phyloP scores from a whole-genome alignment of 1,284 basidiomycete species.

The Cystobasidium sp. region DNA sequence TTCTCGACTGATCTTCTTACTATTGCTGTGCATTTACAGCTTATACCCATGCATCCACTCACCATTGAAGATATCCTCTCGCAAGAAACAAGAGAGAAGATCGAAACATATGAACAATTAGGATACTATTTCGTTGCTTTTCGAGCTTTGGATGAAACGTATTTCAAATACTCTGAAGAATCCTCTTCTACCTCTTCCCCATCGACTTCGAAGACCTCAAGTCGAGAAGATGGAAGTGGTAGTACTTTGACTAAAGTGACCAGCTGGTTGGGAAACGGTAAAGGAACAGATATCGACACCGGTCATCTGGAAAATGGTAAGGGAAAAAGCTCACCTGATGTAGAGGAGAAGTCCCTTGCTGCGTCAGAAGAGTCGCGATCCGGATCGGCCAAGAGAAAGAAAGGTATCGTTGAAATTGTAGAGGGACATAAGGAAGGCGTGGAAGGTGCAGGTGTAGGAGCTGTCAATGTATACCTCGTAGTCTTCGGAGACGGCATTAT shows the following conservation, averaged over 20 bases:
- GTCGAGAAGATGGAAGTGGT: conserved; percentile 5
- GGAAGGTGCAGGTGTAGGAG: conserved; percentile 69
- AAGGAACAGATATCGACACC: background rate
- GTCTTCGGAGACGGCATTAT: conserved; percentile 90
- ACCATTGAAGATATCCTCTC: conserved; percentile 96
- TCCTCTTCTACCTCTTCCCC: conserved; percentile 26
- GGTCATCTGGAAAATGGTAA: background rate
- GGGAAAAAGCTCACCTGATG: conserved; percentile 4
- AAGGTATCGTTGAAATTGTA: conserved; percentile 63
- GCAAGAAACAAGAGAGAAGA: conserved; percentile 89
- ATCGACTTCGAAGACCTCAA: background rate
- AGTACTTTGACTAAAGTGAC: background rate
- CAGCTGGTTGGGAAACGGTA: background rate
- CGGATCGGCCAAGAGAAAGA: conserved; percentile 23
- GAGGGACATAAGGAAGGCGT: conserved; percentile 65
- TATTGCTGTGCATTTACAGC: conserved; percentile 58
- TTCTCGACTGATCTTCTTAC: background rate
- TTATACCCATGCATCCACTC: conserved; percentile 87
- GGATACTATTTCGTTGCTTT: conserved; percentile 95
- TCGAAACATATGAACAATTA: conserved; percentile 83
- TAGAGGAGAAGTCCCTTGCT: conserved; percentile 15
- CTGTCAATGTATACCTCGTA: conserved; percentile 83
- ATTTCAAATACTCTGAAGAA: conserved; percentile 62
- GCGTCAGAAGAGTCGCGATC: background rate
- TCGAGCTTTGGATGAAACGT: conserved; percentile 75